Conservation (phyloP, 257 asterid genomes). For the Solanum ossicruentum region DNA sequence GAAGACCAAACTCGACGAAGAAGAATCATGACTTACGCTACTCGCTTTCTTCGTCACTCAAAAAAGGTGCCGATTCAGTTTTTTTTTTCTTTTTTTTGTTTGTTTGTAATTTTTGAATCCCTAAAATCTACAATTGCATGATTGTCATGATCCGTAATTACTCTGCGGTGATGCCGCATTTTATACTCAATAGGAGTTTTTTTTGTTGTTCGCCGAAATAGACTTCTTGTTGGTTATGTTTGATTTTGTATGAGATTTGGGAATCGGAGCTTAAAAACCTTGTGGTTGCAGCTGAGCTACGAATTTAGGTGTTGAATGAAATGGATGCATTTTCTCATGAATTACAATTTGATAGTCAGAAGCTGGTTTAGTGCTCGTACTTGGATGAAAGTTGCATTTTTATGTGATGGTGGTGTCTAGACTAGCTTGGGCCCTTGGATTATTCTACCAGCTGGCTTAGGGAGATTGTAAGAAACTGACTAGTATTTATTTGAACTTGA, state of each 20-base stretch:
- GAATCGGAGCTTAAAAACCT: not conserved
- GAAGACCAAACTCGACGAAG: not conserved
- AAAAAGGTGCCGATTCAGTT: constrained; percentile 28
- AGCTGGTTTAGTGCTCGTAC: not conserved
- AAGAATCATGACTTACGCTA: constrained; percentile 30
- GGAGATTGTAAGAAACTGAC: not conserved
- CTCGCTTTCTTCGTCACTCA: constrained; percentile 54
- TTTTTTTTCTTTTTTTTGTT: not conserved
- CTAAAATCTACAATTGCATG: not conserved
- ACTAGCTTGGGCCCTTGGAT: not conserved
- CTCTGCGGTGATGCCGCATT: not conserved
- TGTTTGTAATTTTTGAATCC: not conserved
- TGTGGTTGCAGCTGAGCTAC: not conserved
- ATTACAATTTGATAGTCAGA: not conserved
- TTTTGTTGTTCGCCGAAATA: not conserved
- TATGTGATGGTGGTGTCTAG: not conserved
- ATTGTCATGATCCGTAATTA: not conserved
- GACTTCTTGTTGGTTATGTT: not conserved
- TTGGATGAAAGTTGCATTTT: not conserved
- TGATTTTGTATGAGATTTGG: not conserved
- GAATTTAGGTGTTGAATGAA: not conserved
- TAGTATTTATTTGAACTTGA: not conserved
- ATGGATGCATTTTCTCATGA: not conserved
- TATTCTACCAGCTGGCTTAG: not conserved
- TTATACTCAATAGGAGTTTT: not conserved